Evolutionary conservation across 1,284 basidiomycete species (phyloP), one percentile per base, ranked within the genome.

Genomic region (Puccinia polysora): DNA sequence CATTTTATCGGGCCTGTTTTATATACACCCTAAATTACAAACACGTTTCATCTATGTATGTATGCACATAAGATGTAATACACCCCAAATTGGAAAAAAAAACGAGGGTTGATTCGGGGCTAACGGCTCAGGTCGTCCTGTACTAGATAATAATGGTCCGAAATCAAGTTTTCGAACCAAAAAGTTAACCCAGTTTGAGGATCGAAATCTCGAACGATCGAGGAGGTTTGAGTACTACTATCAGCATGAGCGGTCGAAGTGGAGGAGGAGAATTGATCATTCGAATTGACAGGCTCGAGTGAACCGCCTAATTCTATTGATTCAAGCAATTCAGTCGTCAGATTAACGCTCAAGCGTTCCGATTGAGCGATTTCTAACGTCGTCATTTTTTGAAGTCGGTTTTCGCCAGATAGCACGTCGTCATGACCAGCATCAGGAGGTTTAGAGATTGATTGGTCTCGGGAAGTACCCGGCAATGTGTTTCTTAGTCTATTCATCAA

Each of bases 111-210:
- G n/a, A n/a, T n/a, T n/a, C n/a, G n/a, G n/a, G n/a, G n/a, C n/a
- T n/a, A n/a, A n/a, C n/a, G n/a, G n/a, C n/a, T n/a, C n/a, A n/a
- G n/a, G n/a, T n/a, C n/a, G n/a, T n/a, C n/a, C n/a, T n/a, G n/a
- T n/a, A n/a, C n/a, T n/a, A n/a, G n/a, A n/a, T n/a, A 63, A 12
- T n/a, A 43, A 49, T 63, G 47, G 10, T 45, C 40, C 10, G 60
- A 63, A 30, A 63, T 63, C 1, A 4, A 43, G n/a, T 63, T 63
- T 63, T 45, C 40, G 30, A 63, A 49, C 60, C 60, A 63, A n/a
- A 30, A 47, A 2, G 45, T 49, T 30, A 63, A 30, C 15, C 60
- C 60, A 5, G 60, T 63, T n/a, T 47, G 38, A 1, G 45, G 40
- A 43, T 63, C 60, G 45, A 63, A 63, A 49, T 63, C 60, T 32